Evolutionary conservation across 257 asterid species (phyloP).

Genomic region (Solanum etuberosum): DNA sequence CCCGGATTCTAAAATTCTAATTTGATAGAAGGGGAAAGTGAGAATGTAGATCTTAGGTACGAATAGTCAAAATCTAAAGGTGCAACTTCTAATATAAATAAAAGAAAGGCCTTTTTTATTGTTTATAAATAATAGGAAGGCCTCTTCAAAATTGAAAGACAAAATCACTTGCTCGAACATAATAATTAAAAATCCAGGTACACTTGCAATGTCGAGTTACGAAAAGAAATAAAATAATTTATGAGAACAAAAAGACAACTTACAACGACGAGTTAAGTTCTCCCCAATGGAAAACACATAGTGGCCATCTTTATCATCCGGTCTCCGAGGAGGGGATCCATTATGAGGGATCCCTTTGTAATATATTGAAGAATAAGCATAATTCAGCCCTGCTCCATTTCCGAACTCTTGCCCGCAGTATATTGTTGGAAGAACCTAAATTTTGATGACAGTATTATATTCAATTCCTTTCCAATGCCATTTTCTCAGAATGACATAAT

Average conservation of each 20-base stretch:
- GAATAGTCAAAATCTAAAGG: neutral
- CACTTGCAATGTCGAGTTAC: neutral
- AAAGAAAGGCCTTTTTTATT: neutral
- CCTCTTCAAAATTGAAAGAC: neutral
- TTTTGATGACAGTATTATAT: neutral
- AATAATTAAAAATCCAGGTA: neutral
- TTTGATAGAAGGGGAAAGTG: neutral
- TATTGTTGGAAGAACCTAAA: conserved; percentile 63
- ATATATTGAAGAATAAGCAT: conserved; percentile 67
- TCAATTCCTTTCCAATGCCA: neutral
- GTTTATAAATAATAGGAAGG: neutral
- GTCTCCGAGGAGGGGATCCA: conserved; percentile 83
- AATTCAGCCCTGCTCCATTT: conserved; percentile 39
- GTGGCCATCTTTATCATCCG: conserved; percentile 88
- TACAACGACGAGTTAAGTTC: conserved; percentile 85
- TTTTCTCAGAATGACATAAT: neutral
- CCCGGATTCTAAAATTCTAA: neutral
- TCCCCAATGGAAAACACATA: conserved; percentile 65
- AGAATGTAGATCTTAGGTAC: neutral
- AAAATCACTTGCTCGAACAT: neutral
- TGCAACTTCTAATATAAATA: neutral
- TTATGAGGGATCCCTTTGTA: conserved; percentile 55
- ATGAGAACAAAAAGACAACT: conserved; percentile 15
- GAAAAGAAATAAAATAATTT: neutral
- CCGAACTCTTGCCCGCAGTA: conserved; percentile 51